Conservation (phyloP, 768 basidiomycete genomes). For the Pulveroboletus sp. region DNA sequence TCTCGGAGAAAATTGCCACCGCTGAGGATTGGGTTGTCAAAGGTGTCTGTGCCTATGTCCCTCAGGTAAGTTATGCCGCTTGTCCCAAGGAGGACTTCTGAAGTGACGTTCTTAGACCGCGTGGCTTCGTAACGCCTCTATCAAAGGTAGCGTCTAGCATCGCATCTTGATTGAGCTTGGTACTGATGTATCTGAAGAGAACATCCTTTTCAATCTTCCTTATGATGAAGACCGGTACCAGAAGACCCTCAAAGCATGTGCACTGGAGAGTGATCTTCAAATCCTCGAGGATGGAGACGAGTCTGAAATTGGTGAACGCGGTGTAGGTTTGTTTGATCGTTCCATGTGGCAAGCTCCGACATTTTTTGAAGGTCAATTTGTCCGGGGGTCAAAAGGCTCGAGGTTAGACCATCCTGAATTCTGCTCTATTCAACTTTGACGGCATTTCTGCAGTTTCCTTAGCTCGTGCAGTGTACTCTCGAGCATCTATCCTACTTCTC, state of each 20-base stretch:
- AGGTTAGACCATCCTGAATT: slow-evolving; percentile 37
- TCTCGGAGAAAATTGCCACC: slow-evolving; percentile 39
- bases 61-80: slow-evolving; percentile 47
- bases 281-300: slow-evolving; percentile 88
- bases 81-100: slow-evolving; percentile 2
- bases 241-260: slow-evolving; percentile 74
- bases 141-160: slow-evolving; percentile 20
- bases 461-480: slow-evolving; percentile 86
- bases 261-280: slow-evolving; percentile 69
- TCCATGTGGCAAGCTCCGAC: not conserved
- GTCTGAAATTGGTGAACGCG: slow-evolving; percentile 85
- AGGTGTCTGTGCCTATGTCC: slow-evolving; percentile 85
- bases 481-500: slow-evolving; percentile 76
- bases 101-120: slow-evolving; percentile 38
- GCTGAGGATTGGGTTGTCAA: slow-evolving; percentile 73
- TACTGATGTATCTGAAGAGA: slow-evolving; percentile 37
- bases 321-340: slow-evolving; percentile 40
- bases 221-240: slow-evolving; percentile 71
- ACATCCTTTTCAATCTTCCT: slow-evolving; percentile 81
- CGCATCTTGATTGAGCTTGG: slow-evolving; percentile 37
- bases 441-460: slow-evolving; percentile 50
- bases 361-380: slow-evolving; percentile 25
- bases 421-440: not conserved
- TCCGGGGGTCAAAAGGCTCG: slow-evolving; percentile 65
- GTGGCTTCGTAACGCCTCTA: slow-evolving; percentile 73